These are phyloP conservation scores for Thuja plicata DNA, from an alignment of 83 land plant genomes.

Conservation along the genomic window DNA sequence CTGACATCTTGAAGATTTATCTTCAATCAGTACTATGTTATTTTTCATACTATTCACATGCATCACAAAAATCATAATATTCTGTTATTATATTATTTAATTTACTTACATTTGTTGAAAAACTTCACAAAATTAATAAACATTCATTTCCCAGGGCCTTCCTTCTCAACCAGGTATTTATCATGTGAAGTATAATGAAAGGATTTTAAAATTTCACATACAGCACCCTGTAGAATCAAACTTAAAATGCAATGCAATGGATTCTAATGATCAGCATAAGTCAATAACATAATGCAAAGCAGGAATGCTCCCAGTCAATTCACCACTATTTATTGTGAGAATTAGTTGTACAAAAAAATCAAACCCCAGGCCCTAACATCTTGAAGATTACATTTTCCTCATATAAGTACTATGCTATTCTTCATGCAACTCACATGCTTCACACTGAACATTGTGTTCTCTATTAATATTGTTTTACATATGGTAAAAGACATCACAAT, in stretches of 20 bases:
- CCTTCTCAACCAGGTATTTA: not conserved
- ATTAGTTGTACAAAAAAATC: slow-evolving; percentile 51
- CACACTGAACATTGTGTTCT: not conserved
- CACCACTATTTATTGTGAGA: slow-evolving; percentile 83
- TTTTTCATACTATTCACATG: not conserved
- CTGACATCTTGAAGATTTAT: not conserved
- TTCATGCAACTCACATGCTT: not conserved
- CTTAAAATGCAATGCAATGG: not conserved
- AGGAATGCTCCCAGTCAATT: slow-evolving; percentile 85
- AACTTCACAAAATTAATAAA: not conserved
- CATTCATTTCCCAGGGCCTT: not conserved
- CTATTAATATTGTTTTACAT: not conserved
- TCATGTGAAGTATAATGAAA: not conserved
- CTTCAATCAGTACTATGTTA: not conserved
- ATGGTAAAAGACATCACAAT: not conserved
- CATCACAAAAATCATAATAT: not conserved
- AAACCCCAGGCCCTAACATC: not conserved
- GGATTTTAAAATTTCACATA: too few species aligned
- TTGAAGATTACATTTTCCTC: not conserved
- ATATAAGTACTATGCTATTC: not conserved
- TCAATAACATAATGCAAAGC: slow-evolving; percentile 77
- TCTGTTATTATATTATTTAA: not conserved
- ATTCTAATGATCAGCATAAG: not conserved
- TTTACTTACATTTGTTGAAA: not conserved
- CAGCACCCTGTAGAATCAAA: not conserved